Evolutionary conservation across 352 stramenopile species (phyloP).

Genomic region (Phytopythium helicoides): DNA sequence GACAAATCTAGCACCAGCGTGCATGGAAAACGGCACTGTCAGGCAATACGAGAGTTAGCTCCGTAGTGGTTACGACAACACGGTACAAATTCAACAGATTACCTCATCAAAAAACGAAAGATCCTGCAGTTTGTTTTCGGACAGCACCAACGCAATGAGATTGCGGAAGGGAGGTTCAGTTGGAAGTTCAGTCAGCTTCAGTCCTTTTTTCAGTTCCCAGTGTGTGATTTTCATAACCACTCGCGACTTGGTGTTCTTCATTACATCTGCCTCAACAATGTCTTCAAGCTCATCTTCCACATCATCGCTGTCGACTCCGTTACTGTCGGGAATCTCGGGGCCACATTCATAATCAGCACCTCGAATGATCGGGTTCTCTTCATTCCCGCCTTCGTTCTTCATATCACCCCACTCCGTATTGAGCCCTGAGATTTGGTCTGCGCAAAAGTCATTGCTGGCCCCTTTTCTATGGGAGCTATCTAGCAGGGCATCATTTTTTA

Average conservation of each 20-base stretch:
- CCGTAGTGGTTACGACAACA: background rate
- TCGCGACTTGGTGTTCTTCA: constrained; percentile 53
- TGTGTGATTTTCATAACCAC: constrained; percentile 51
- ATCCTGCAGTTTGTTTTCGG: constrained; percentile 49
- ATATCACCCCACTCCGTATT: too few relatives aligned
- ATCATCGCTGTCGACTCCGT: constrained; percentile 7
- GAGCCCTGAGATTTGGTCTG: too few relatives aligned
- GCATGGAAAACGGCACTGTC: constrained; percentile 63
- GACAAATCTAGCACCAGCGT: constrained; percentile 57
- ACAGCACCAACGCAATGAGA: constrained; percentile 59
- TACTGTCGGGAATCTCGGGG: background rate
- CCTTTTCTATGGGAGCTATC: too few relatives aligned
- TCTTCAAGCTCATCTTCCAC: constrained; percentile 38
- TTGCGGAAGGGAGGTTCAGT: constrained; percentile 51
- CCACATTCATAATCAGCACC: too few relatives aligned
- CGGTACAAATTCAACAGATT: constrained; percentile 3
- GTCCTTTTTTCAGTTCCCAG: constrained; percentile 37
- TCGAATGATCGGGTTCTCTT: too few relatives aligned
- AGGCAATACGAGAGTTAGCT: constrained; percentile 5
- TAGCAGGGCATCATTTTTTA: too few relatives aligned
- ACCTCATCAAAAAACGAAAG: constrained; percentile 61
- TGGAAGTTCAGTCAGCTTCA: constrained; percentile 51
- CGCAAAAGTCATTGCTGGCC: too few relatives aligned
- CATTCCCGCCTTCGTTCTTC: too few relatives aligned
- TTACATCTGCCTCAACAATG: constrained; percentile 40